Percentiles rank a stretch among this genome's conserved stretches.
Conservation (phyloP, 495 filamentous ascomycete species). For the Wilcoxina mikolae region DNA sequence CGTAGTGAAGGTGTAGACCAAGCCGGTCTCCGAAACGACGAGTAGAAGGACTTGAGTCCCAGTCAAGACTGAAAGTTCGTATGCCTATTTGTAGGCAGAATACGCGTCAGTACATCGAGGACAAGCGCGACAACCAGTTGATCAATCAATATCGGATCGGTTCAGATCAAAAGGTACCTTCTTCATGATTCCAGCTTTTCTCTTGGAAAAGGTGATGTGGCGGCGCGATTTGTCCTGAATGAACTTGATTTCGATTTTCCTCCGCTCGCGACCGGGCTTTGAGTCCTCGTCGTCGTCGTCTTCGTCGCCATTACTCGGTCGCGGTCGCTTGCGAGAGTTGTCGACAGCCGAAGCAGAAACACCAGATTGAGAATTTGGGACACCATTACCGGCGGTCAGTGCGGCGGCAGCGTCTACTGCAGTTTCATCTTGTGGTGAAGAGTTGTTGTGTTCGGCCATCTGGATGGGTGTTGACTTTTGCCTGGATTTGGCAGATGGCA, state of each 20-base stretch:
- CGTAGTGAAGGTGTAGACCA: conserved; percentile 99
- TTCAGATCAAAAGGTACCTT: conserved; percentile 52
- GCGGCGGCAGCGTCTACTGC: conserved; percentile 36
- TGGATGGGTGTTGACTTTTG: conserved; percentile 8
- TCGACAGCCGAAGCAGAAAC: conserved; percentile 31
- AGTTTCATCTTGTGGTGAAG: conserved; percentile 34
- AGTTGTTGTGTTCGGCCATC: conserved; percentile 22
- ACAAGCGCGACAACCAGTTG: conserved; percentile 4
- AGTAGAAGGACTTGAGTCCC: conserved; percentile 95
- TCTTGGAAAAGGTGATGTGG: conserved; percentile 99
- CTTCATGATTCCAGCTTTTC: conserved; percentile 99
- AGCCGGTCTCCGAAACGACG: conserved; percentile 94
- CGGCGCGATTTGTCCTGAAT: conserved; percentile 99
- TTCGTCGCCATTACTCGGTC: conserved; percentile 50
- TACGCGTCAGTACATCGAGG: conserved; percentile 26
- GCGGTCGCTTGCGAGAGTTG: conserved; percentile 79
- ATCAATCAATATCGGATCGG: not conserved
- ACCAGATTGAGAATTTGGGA: conserved; percentile 47
- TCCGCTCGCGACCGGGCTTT: conserved; percentile 87
- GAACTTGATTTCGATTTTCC: conserved; percentile 99
- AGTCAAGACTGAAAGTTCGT: conserved; percentile 93
- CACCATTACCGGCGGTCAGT: conserved; percentile 46
- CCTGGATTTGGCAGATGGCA: conserved; percentile 12
- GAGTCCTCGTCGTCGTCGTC: conserved; percentile 99
- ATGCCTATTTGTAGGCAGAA: conserved; percentile 48